Base-by-base conservation (phyloP, 495 filamentous ascomycete genomes). In the Xylaria scruposa region DNA sequence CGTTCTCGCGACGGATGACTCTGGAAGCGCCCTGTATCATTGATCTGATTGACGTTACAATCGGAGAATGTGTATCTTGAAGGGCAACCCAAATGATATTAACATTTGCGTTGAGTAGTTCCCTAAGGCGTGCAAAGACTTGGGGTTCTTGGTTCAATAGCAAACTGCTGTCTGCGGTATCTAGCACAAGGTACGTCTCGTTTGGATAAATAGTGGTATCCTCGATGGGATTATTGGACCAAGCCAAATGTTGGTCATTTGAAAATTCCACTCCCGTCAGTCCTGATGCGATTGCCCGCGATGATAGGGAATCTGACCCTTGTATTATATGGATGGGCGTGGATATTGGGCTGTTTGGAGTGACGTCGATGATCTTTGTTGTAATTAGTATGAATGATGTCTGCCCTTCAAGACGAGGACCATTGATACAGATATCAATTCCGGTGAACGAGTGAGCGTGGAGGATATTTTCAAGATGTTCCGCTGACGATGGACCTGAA, bases 1-100 rank as follows among this genome's bases (percentile, higher is more conserved):
- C 68, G 29, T 70, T 70, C 10, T 70, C 68, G 17, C 68, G 68
- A 17, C 68, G 68, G 44, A 70, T 36, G 29, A 70, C 68, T 7
- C 68, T 7, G 15, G 68, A 60, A 5, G 68, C 62, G 19, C 68
- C 68, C 19, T 70, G 68, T 33, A 70, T 63, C 68, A 70, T 70
- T 3, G 68, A 60, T 53, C 62, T 63, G 10, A 63, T 24, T n/a
- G 68, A 70, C 6, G 8, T 51, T 29, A 56, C 58, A 19, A 38
- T 46, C 24, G 33, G 44, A 26, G 54, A 36, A 24, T 53, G 44
- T 19, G 68, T 70, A 31, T 70, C 68, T 53, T 70, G 68, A 17
- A 63, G 31, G 26, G 68, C 60, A 24, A 70, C 49, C 68, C 68
- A 70, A 49, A 70, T 60, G 54, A 70, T 63, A 21, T 70, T 53